These are phyloP conservation scores for Fibroporia radiculosa DNA, from an alignment of 768 basidiomycete species.

Conservation along the genomic window DNA sequence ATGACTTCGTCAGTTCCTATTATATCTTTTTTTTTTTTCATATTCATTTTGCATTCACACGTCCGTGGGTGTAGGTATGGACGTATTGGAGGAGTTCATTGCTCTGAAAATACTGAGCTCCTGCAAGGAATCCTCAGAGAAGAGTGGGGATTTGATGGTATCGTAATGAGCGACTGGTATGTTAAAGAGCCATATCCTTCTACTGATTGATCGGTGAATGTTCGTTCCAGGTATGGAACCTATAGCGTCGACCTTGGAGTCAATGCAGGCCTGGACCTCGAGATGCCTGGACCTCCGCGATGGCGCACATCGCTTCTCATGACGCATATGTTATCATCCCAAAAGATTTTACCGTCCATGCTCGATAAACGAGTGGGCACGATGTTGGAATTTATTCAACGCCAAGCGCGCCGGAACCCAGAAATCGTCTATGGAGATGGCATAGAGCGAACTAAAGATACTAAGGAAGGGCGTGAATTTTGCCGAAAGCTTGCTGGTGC, in stretches of 20 bases:
- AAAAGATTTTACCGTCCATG: constrained; percentile 41
- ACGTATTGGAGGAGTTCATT: constrained; percentile 35
- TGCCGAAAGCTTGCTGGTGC: constrained; percentile 51
- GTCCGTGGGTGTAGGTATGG: constrained; percentile 37
- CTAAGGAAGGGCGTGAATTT: constrained; percentile 42
- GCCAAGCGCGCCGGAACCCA: constrained; percentile 44
- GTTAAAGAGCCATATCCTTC: neutral
- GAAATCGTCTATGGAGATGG: constrained; percentile 60
- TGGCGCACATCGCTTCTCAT: constrained; percentile 32
- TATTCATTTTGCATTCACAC: too few species aligned
- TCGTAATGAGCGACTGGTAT: constrained; percentile 43
- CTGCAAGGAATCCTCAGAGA: constrained; percentile 36
- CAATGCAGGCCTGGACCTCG: constrained; percentile 41
- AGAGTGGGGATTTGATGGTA: constrained; percentile 42
- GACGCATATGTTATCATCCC: constrained; percentile 32
- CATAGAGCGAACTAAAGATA: constrained; percentile 46
- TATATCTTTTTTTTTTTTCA: constrained; percentile 9
- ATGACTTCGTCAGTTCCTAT: constrained; percentile 49
- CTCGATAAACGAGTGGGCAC: constrained; percentile 44
- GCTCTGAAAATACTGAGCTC: constrained; percentile 33
- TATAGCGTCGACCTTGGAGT: constrained; percentile 35
- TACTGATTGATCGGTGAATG: neutral
- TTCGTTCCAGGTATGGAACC: constrained; percentile 29
- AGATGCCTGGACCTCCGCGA: constrained; percentile 38
- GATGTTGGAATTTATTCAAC: constrained; percentile 50